phyloP scores from a whole-genome alignment of 2,329 filamentous ascomycete species.

The Xylariales sp. region DNA sequence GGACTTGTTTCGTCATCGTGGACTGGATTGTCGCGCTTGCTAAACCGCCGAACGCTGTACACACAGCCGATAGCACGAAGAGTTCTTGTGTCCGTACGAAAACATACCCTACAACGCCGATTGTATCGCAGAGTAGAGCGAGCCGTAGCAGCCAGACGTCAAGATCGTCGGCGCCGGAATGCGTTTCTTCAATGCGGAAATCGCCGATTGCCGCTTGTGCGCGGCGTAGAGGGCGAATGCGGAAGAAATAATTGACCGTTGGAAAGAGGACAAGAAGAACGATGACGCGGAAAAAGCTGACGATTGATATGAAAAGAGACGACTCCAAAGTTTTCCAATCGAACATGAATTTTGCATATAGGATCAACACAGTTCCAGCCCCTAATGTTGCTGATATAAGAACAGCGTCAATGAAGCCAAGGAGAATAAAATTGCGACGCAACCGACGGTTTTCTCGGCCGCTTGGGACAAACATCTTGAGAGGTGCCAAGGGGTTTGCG shows the following conservation, averaged over 20 bases:
- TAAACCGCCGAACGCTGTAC: constrained; percentile 84
- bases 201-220: constrained; percentile 54
- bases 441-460: constrained; percentile 72
- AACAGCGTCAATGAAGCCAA: constrained; percentile 84
- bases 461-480: constrained; percentile 81
- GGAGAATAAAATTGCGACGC: constrained; percentile 82
- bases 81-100: constrained; percentile 69
- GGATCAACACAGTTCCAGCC: constrained; percentile 80
- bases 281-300: constrained; percentile 80
- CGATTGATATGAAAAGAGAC: constrained; percentile 81
- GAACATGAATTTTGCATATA: constrained; percentile 86
- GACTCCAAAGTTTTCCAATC: constrained; percentile 85
- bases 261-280: constrained; percentile 82
- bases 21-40: constrained; percentile 87
- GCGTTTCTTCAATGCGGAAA: constrained; percentile 57
- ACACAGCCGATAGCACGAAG: constrained; percentile 77
- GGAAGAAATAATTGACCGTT: constrained; percentile 78
- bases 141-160: constrained; percentile 82
- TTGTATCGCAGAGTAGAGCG: constrained; percentile 79
- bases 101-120: constrained; percentile 81
- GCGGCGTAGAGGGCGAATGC: constrained; percentile 63
- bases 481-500: constrained; percentile 78
- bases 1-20: constrained; percentile 90
- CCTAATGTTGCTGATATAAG: constrained; percentile 87
- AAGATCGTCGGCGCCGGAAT: constrained; percentile 78